phyloP scores from a whole-genome alignment of 225 moss, liverwort and hornwort genomes.

The Polytrichum commune region DNA sequence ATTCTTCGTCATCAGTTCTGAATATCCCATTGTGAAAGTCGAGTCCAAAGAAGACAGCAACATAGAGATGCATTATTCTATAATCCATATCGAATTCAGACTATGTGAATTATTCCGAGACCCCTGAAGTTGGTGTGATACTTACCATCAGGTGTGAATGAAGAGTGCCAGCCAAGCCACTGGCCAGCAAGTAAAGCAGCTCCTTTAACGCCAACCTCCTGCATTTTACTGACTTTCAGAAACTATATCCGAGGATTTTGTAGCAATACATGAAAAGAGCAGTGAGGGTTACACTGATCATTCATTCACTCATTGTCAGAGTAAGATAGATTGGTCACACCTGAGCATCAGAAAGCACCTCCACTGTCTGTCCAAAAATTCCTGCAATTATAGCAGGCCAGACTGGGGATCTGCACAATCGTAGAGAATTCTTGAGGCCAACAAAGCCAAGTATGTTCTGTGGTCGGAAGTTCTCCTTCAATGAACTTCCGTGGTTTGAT shows the following conservation, averaged over 20 bases:
- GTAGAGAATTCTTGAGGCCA: no score
- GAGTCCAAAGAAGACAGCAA: not conserved
- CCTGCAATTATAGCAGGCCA: slow-evolving; percentile 88
- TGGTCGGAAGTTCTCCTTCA: no score
- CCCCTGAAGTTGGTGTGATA: not conserved
- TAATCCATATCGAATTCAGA: not conserved
- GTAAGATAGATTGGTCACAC: slow-evolving; percentile 17
- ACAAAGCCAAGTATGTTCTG: no score
- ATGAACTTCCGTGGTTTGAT: no score
- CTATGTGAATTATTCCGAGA: no score
- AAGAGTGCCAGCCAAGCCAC: slow-evolving; percentile 85
- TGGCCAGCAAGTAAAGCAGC: slow-evolving; percentile 89
- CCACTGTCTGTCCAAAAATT: slow-evolving; percentile 83
- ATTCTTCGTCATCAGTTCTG: no score
- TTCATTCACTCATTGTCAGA: no score
- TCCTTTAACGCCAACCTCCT: slow-evolving; percentile 97
- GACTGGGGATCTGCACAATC: slow-evolving; percentile 62
- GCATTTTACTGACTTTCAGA: slow-evolving; percentile 9
- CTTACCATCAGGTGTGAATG: slow-evolving; percentile 49
- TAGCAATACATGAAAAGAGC: no score
- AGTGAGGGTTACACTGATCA: no score
- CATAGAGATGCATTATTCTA: not conserved
- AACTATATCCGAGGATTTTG: no score
- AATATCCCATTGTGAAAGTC: no score
- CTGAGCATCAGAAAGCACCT: slow-evolving; percentile 89